phyloP scores from a whole-genome alignment of 2,329 filamentous ascomycete species.

The Pestalotiopsis sp. region DNA sequence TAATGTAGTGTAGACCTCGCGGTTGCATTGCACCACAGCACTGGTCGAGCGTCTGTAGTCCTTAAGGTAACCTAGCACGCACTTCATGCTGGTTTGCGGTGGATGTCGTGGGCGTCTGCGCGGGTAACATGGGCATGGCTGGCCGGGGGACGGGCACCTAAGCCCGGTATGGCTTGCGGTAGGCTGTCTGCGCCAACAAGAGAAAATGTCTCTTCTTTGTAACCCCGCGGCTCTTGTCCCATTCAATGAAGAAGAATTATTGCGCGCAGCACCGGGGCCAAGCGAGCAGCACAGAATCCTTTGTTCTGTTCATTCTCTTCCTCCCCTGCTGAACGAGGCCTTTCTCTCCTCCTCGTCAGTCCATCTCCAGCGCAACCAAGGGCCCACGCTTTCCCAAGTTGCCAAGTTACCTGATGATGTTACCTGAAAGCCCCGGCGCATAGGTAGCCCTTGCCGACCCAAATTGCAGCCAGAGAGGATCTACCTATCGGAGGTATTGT shows the following conservation, averaged over 20 bases:
- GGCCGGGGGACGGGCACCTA: background rate
- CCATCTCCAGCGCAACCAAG: background rate
- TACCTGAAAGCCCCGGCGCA: background rate
- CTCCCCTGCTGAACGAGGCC: background rate
- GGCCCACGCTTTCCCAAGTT: background rate
- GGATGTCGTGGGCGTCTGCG: background rate
- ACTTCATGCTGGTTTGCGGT: background rate
- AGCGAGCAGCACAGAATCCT: background rate
- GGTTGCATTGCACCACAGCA: background rate
- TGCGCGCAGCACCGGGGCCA: background rate
- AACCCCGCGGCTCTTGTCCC: constrained; percentile 4
- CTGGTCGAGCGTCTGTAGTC: background rate
- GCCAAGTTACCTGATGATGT: background rate
- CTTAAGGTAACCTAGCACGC: background rate
- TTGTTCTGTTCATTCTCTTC: background rate
- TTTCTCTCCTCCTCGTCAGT: background rate
- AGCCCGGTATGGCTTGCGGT: background rate
- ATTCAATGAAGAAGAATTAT: background rate
- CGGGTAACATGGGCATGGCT: background rate
- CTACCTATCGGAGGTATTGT: background rate
- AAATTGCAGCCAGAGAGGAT: background rate
- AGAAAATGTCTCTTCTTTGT: background rate
- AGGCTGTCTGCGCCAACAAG: background rate
- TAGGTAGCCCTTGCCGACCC: background rate
- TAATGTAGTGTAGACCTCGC: background rate